Evolutionary conservation across 306 rosid genomes (phyloP), one percentile per base, ranked within the genome.

Genomic region (Oxytropis ochrocephala): DNA sequence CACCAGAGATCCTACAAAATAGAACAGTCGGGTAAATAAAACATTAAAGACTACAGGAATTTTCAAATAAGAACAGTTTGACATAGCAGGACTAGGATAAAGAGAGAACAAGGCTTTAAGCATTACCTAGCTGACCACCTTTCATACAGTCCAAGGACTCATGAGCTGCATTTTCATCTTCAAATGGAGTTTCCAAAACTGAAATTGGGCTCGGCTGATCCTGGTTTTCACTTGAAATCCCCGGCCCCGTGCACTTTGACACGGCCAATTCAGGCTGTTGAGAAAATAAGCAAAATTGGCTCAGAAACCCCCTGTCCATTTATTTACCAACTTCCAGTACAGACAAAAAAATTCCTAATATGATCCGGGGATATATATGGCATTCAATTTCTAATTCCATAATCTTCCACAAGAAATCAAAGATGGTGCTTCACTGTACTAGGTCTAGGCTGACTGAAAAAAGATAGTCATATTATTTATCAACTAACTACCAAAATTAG

Each of bases 161-260:
- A 0, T 42, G 86, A 67, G 80, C 83, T 47, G 78, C 77, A 59
- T 63, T 83, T 17, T 84, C 97, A 77, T 86, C 99, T 50, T 85
- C 89, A 55, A 95, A 89, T 24, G 81, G 86, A 61, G 89, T 89
- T 67, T 87, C 97, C 67, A 95, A 82, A 75, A 91, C 99, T 75
- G 99, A 95, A 64, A 86, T 82, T 51, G 99, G 99, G 84, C 99
- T 89, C 10, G 96, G 96, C 85, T 91, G 95, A 61, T 89, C 95
- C 77, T 62, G 96, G 83, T 85, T 91, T 73, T 89, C 92, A 9
- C 78, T 56, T 27, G 74, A 73, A 75, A 57, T 67, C 64, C 88
- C 81, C 30, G 83, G 83, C 59, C 65, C 75, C 39, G 33, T n/a
- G 14, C 90, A 71, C 78, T 80, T 95, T 21, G 89, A 52, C 36